These are phyloP conservation scores for Vitis hybrid DNA, from an alignment of 177 flowering plant species.

Conservation along the genomic window DNA sequence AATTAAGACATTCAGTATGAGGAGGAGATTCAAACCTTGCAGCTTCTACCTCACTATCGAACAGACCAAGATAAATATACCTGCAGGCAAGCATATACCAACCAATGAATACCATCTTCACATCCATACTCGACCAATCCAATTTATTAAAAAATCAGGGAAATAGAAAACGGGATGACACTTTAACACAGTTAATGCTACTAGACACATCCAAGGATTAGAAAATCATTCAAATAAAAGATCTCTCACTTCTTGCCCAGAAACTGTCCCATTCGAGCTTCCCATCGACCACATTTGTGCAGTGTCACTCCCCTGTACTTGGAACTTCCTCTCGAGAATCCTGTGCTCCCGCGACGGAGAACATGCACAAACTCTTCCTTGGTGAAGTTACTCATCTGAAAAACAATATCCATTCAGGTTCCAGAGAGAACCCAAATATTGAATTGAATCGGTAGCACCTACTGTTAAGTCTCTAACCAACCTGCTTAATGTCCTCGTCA, in stretches of 20 bases:
- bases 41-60: conserved; percentile 59
- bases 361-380: conserved; percentile 72
- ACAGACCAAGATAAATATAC: conserved; percentile 69
- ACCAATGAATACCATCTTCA: conserved; percentile 11
- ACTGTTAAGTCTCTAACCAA: conserved; percentile 2
- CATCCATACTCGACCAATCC: too few relatives aligned
- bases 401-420: conserved; percentile 5
- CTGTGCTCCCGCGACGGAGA: conserved; percentile 70
- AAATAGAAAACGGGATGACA: too few relatives aligned
- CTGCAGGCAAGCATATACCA: conserved; percentile 33
- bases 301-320: conserved; percentile 65
- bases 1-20: neutral
- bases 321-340: conserved; percentile 60
- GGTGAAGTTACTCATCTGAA: conserved; percentile 51
- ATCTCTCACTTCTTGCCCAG: conserved; percentile 58
- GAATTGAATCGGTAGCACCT: neutral
- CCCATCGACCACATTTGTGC: conserved; percentile 84
- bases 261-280: conserved; percentile 72
- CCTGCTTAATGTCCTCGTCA: conserved; percentile 64
- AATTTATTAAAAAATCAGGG: too few relatives aligned
- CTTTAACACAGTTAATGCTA: too few relatives aligned
- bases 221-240: neutral
- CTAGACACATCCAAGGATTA: neutral
- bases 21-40: conserved; percentile 45
- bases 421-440: neutral